Percentiles rank a stretch among this genome's conserved stretches.
Conservation (phyloP, 306 rosid genomes). For the Sechiopsis laciniata region DNA sequence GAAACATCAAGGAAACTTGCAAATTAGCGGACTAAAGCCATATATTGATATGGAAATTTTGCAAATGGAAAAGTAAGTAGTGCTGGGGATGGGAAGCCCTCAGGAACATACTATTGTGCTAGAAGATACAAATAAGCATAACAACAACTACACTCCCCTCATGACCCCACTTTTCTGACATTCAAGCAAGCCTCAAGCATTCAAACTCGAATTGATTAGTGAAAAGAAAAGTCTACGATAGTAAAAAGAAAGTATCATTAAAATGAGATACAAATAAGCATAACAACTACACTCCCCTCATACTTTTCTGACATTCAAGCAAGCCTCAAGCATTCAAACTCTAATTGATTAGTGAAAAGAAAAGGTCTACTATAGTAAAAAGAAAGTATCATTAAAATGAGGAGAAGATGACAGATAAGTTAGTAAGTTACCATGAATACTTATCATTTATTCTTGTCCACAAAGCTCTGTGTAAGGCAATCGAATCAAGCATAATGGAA, state of each 20-base stretch:
- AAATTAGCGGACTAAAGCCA: background rate
- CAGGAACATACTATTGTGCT: constrained; percentile 1
- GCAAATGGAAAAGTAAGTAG: constrained; percentile 1
- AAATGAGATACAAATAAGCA: background rate
- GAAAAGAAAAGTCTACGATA: background rate
- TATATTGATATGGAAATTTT: background rate
- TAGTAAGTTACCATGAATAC: background rate
- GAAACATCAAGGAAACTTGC: background rate
- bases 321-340: background rate
- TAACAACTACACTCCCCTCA: background rate
- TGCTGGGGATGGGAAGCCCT: constrained; percentile 3
- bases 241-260: too few relatives aligned
- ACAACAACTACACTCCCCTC: background rate
- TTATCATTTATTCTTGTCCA: background rate
- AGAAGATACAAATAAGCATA: background rate
- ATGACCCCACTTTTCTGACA: background rate
- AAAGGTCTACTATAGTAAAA: too few relatives aligned
- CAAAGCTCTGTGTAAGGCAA: background rate
- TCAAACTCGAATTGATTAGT: background rate
- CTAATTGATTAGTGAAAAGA: background rate
- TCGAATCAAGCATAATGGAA: background rate
- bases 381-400: background rate
- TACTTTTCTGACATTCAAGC: constrained; percentile 4
- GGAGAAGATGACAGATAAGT: constrained; percentile 10
- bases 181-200: constrained; percentile 3